Conservation (phyloP, 2,329 filamentous ascomycete genomes). For the Xylariomycetidae sp. region DNA sequence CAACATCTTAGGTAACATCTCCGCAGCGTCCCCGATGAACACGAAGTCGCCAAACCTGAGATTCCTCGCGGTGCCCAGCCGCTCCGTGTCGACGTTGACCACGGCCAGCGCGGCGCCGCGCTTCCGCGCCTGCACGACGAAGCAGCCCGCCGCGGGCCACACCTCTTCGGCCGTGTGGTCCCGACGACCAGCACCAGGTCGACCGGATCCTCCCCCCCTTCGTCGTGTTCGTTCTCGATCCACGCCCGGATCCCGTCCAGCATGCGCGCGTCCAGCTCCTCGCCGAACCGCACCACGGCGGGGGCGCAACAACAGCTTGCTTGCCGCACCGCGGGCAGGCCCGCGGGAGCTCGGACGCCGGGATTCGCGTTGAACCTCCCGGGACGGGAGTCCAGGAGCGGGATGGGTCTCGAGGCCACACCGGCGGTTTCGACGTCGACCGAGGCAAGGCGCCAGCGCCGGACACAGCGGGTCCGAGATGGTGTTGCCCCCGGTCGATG, state of each 20-base stretch:
- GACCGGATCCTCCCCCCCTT: slow-evolving; percentile 44
- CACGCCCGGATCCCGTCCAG: slow-evolving; percentile 59
- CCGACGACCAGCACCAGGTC: slow-evolving; percentile 83
- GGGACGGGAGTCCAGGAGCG: slow-evolving; percentile 37
- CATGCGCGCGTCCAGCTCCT: slow-evolving; percentile 59
- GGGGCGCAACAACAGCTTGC: too few species aligned
- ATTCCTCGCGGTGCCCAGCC: slow-evolving; percentile 30
- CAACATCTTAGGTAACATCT: slow-evolving; percentile 40
- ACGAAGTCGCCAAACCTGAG: slow-evolving; percentile 43
- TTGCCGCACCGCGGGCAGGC: too few species aligned
- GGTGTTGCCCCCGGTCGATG: slow-evolving; percentile 59
- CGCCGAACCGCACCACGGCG: slow-evolving; percentile 84
- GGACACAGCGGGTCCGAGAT: slow-evolving; percentile 74
- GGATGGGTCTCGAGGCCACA: slow-evolving; percentile 32
- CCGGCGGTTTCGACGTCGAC: slow-evolving; percentile 39
- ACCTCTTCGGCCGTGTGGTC: slow-evolving; percentile 73
- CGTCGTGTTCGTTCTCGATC: too few species aligned
- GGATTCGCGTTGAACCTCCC: slow-evolving; percentile 37
- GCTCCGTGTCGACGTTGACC: slow-evolving; percentile 66
- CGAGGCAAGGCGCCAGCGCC: slow-evolving; percentile 62
- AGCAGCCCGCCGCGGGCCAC: slow-evolving; percentile 73
- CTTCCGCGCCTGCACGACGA: slow-evolving; percentile 57
- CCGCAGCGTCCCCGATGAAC: slow-evolving; percentile 46
- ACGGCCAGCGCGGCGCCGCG: slow-evolving; percentile 70
- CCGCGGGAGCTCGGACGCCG: slow-evolving; percentile 50